Evolutionary conservation across 805 yeast genomes (phyloP).

Genomic region (Ogataea neopini): DNA sequence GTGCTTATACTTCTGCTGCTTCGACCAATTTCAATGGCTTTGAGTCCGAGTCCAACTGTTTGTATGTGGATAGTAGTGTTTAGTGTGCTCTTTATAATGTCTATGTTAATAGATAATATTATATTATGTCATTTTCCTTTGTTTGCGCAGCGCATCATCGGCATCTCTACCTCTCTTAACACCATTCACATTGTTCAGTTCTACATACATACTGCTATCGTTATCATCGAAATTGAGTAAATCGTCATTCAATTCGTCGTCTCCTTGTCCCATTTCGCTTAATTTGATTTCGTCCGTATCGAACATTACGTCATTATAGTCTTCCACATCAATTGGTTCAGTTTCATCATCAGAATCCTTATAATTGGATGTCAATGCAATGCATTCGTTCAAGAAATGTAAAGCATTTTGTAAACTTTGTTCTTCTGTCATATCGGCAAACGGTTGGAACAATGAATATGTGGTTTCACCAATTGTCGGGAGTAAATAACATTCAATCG

Average conservation of each 20-base stretch:
- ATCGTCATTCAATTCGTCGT: slow-evolving; percentile 29
- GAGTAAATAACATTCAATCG: slow-evolving; percentile 18
- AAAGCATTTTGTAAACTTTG: slow-evolving; percentile 24
- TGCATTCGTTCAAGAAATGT: slow-evolving; percentile 24
- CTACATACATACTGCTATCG: slow-evolving; percentile 32
- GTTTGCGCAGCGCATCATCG: slow-evolving; percentile 12
- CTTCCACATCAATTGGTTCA: slow-evolving; percentile 3
- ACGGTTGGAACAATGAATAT: slow-evolving; percentile 29
- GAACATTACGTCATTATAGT: not conserved
- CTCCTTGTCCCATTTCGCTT: slow-evolving; percentile 30
- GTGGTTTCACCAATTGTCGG: slow-evolving; percentile 9
- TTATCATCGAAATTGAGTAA: slow-evolving; percentile 16
- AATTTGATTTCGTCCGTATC: slow-evolving; percentile 20
- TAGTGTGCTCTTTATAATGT: slow-evolving; percentile 6
- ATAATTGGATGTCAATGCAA: slow-evolving; percentile 20
- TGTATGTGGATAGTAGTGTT: slow-evolving; percentile 52
- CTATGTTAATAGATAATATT: slow-evolving; percentile 2
- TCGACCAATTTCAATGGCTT: slow-evolving; percentile 94
- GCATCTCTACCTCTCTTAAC: slow-evolving; percentile 25
- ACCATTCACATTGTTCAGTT: slow-evolving; percentile 22
- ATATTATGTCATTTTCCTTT: slow-evolving; percentile 4
- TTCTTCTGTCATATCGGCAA: slow-evolving; percentile 15
- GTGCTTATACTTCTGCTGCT: slow-evolving; percentile 93
- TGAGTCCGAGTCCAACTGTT: slow-evolving; percentile 55
- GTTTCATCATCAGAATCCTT: slow-evolving; percentile 20